Evolutionary conservation across 495 filamentous ascomycete genomes (phyloP), one percentile per base, ranked within the genome.

Genomic region (Filosporella fistucella): DNA sequence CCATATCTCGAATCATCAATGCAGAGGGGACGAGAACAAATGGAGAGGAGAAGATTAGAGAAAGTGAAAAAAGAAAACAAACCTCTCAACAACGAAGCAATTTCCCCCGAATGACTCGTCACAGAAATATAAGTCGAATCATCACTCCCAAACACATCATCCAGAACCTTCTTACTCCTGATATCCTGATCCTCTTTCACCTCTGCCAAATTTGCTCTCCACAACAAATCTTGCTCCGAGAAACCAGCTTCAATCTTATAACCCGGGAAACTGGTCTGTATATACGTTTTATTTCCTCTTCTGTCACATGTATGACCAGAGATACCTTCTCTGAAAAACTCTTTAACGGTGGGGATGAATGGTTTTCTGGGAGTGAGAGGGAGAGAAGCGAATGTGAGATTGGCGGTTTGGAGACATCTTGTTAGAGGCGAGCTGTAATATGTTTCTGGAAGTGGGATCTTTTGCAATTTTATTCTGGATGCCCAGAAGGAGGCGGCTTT

Each of bases 291-390:
- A 18, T 53, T 72, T 36, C 71, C 69, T 1, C 88, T 75, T 13
- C 82, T 75, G 58, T 94, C 87, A 63, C 88, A 94, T 8, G 88
- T 91, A 58, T 91, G 88, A 34, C 81, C 69, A 37, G 75, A 75
- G 44, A 91, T 77, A 2, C 76, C 70, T 55, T 94, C 88, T 35
- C 88, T 77, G 54, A 91, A 67, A 14, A 77, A 63, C 56, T 91
- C 86, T 55, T 84, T 86, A 52, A 93, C 66, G 4, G 69, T 69
- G 0, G 85, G 85, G 1, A 65, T 64, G 65, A 85, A 87, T 2
- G 77, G 60, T 14, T 59, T 56, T 10, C 53, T 47, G n/a, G 53
- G 43, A 0, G 81, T 80, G 1, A 85, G 61, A 16, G 17, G 10
- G 4, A 88, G 71, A 11, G 64, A 69, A 10, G 50, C 45, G 65